Base-by-base conservation (phyloP, 306 rosid species). In the Trifolium repens region DNA sequence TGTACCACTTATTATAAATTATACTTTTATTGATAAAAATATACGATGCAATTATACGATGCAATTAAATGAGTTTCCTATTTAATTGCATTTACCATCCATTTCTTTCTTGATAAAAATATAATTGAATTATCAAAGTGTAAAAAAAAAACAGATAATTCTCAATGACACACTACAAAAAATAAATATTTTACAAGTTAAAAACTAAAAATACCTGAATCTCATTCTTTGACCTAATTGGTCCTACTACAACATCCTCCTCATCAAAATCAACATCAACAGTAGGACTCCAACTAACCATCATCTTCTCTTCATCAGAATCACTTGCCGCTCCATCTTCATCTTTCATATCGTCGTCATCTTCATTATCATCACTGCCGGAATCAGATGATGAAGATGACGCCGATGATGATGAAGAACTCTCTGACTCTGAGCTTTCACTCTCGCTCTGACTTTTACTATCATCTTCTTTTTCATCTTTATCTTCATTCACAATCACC, bases 221-320 rank as follows among this genome's bases (percentile, higher is more conserved):
- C 84, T 94, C 98, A 77, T 90, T 84, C 75, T 84, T 88, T 60
- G 96, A 88, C 76, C 63, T 82, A 72, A 89, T 81, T 47, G 93
- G 98, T 69, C 81, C 87, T 71, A 54, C 80, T 2, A 43, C 57
- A 61, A 13, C 86, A n/a, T 17, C 59, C 2, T 53, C 61, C 57
- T 47, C 88, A 22, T 54, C 72, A 57, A 11, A 59, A 47, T 65
- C 85, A 26, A 60, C 83, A 43, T 66, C 81, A 50, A n/a, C 69
- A 22, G 24, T 22, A 22, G 24, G 24, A 22, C 77, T 43, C 81
- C 79, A 81, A 75, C 60, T 67, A 75, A 67, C 62, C 79, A 79
- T 22, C 24, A 22, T 82, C 75, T 66, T 42, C 4, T 71, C 81
- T 1, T 40, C 85, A 74, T 67, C 87, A 19, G 79, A 84, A 78